A percentile compares a stretch with the other conserved stretches of the same genome.
Evolutionary conservation across 2,329 filamentous ascomycete species (phyloP).

Genomic region (Aureobasidium leucospermi): DNA sequence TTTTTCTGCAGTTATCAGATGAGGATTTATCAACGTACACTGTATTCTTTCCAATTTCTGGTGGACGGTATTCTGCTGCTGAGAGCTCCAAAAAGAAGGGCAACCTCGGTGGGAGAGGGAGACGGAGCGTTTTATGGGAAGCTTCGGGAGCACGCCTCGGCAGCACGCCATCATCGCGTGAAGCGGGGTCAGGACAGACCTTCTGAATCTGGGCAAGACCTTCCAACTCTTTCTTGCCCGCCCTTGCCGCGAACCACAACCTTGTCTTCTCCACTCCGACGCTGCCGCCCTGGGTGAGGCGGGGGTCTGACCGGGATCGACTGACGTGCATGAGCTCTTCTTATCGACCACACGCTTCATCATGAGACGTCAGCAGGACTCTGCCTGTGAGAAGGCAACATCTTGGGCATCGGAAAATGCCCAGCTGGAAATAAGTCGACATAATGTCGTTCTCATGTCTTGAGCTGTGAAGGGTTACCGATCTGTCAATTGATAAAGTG

Average conservation of each 20-base stretch:
- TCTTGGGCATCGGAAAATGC: no score
- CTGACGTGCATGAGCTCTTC: no score
- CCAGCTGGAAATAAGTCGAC: no score
- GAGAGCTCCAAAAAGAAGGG: background rate
- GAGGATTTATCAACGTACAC: background rate
- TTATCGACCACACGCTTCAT: no score
- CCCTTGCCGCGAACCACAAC: background rate
- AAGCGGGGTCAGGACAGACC: conserved; percentile 1
- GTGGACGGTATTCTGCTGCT: background rate
- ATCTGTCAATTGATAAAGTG: no score
- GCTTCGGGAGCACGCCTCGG: background rate
- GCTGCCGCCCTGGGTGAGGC: no score
- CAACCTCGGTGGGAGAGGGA: background rate
- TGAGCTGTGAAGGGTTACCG: no score
- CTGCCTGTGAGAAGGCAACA: no score
- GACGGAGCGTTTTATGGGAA: conserved; percentile 2
- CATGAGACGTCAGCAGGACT: no score
- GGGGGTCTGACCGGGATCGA: background rate
- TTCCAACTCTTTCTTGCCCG: background rate
- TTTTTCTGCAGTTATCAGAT: background rate
- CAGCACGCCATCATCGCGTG: background rate
- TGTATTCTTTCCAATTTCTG: background rate
- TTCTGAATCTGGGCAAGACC: background rate
- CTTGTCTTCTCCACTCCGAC: background rate
- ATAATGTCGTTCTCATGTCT: no score